Percentiles rank a stretch among this genome's conserved stretches.
phyloP scores from a whole-genome alignment of 345 rosid species.

The Hibiscus syriacus region DNA sequence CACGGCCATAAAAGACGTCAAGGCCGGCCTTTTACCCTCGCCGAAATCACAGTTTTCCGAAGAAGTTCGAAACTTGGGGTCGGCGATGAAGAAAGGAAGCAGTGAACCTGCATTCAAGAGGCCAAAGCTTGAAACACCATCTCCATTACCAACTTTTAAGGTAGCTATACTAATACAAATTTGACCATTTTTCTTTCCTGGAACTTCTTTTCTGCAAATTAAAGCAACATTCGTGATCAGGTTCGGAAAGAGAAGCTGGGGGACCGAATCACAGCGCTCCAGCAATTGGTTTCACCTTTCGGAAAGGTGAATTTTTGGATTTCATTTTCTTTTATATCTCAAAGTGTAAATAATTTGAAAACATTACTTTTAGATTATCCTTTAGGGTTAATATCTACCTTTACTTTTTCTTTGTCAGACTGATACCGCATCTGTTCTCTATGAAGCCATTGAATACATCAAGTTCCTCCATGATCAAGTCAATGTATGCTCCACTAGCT shows the following conservation, averaged over 20 bases:
- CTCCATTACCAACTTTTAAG: slow-evolving; percentile 76
- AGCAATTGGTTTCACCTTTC: slow-evolving; percentile 92
- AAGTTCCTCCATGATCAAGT: slow-evolving; percentile 76
- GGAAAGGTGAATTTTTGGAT: slow-evolving; percentile 56
- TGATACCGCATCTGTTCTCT: slow-evolving; percentile 92
- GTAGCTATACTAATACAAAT: slow-evolving; percentile 21
- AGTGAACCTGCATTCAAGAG: slow-evolving; percentile 41
- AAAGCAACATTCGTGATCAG: slow-evolving; percentile 23
- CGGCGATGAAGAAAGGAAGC: slow-evolving; percentile 32
- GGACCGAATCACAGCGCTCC: slow-evolving; percentile 93
- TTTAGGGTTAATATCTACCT: neutral
- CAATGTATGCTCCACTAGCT: slow-evolving; percentile 33
- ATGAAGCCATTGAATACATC: slow-evolving; percentile 79
- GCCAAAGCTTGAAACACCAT: slow-evolving; percentile 61
- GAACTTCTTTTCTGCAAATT: neutral
- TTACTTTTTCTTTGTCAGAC: slow-evolving; percentile 36
- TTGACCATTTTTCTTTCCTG: neutral
- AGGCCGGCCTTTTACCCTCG: slow-evolving; percentile 21
- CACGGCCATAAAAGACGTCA: slow-evolving; percentile 16
- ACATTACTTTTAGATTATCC: slow-evolving; percentile 1
- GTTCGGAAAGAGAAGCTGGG: slow-evolving; percentile 94
- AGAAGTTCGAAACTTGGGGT: slow-evolving; percentile 32
- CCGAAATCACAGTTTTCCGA: slow-evolving; percentile 22
- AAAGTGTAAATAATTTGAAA: neutral
- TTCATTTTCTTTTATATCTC: slow-evolving; percentile 3